A percentile compares a stretch with the other conserved stretches of the same genome.
phyloP scores from a whole-genome alignment of 2,329 filamentous ascomycete genomes.

The Botryotinia convoluta region DNA sequence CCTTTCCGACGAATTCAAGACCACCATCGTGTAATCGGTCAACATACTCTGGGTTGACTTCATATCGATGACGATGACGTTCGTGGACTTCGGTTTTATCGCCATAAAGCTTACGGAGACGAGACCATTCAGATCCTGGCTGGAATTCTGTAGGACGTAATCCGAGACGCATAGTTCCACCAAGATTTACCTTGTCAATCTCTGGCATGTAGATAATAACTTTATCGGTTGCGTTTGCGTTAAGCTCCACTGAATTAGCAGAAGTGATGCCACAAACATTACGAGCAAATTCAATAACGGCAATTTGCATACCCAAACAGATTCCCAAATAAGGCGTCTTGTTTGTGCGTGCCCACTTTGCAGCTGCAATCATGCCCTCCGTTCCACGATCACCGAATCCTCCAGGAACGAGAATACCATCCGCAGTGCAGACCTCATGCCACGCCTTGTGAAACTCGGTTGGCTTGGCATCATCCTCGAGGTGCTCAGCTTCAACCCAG shows the following conservation, averaged over 20 bases:
- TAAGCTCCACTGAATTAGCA: slow-evolving; percentile 35
- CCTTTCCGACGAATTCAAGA: slow-evolving; percentile 74
- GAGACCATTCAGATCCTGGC: slow-evolving; percentile 56
- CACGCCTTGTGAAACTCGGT: slow-evolving; percentile 82
- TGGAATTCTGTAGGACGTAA: slow-evolving; percentile 74
- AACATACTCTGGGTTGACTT: slow-evolving; percentile 81
- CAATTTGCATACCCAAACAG: slow-evolving; percentile 73
- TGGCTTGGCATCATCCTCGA: slow-evolving; percentile 70
- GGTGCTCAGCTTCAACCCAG: slow-evolving; percentile 81
- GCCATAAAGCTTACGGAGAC: slow-evolving; percentile 73
- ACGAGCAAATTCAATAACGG: slow-evolving; percentile 84
- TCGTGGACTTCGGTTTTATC: slow-evolving; percentile 57
- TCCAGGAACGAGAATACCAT: slow-evolving; percentile 57
- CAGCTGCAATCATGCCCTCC: slow-evolving; percentile 85
- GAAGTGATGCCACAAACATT: slow-evolving; percentile 64
- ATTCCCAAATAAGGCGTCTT: slow-evolving; percentile 83
- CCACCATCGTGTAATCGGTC: slow-evolving; percentile 65
- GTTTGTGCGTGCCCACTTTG: slow-evolving; percentile 82
- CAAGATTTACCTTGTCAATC: slow-evolving; percentile 70
- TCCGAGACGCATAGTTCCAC: slow-evolving; percentile 82
- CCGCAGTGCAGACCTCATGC: slow-evolving; percentile 71
- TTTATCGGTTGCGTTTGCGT: slow-evolving; percentile 35
- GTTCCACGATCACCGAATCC: slow-evolving; percentile 72
- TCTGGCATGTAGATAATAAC: slow-evolving; percentile 93
- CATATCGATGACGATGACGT: slow-evolving; percentile 85